phyloP scores from a whole-genome alignment of 2,329 filamentous ascomycete genomes.

The Fusarium mundagurra region DNA sequence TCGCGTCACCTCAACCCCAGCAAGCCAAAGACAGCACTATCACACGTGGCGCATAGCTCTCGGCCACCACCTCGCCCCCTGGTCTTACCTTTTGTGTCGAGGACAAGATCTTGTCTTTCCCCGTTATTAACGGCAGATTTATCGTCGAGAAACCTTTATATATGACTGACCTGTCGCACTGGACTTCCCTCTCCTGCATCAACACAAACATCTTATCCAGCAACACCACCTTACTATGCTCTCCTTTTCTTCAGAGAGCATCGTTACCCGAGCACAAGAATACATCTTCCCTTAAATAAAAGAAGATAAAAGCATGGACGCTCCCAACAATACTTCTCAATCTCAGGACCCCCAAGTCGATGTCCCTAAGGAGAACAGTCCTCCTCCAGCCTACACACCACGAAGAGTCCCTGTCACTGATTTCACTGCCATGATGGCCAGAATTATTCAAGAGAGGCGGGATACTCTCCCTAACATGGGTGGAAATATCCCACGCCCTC shows the following conservation, averaged over 20 bases:
- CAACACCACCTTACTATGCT: neutral
- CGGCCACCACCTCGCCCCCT: constrained; percentile 13
- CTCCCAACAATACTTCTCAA: constrained; percentile 21
- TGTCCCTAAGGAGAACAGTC: constrained; percentile 38
- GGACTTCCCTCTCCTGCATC: neutral
- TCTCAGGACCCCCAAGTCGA: constrained; percentile 19
- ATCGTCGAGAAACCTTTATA: constrained; percentile 25
- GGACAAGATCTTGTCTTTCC: constrained; percentile 21
- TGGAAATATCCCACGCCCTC: neutral
- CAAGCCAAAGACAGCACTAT: constrained; percentile 15
- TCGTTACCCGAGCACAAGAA: neutral
- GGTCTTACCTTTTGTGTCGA: constrained; percentile 32
- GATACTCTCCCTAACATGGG: constrained; percentile 3
- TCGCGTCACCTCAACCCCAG: constrained; percentile 5
- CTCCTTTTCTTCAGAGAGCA: neutral
- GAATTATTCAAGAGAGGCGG: constrained; percentile 27
- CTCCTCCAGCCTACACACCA: constrained; percentile 47
- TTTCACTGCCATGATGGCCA: constrained; percentile 25
- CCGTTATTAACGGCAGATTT: constrained; percentile 14
- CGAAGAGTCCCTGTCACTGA: constrained; percentile 19
- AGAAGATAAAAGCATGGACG: constrained; percentile 29
- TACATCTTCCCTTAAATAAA: neutral
- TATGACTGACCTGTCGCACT: constrained; percentile 8
- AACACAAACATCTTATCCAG: neutral
- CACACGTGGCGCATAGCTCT: constrained; percentile 37